These are phyloP conservation scores for Aspergillus brunneoviolaceus DNA, from an alignment of 2,329 filamentous ascomycete genomes.

Conservation along the genomic window DNA sequence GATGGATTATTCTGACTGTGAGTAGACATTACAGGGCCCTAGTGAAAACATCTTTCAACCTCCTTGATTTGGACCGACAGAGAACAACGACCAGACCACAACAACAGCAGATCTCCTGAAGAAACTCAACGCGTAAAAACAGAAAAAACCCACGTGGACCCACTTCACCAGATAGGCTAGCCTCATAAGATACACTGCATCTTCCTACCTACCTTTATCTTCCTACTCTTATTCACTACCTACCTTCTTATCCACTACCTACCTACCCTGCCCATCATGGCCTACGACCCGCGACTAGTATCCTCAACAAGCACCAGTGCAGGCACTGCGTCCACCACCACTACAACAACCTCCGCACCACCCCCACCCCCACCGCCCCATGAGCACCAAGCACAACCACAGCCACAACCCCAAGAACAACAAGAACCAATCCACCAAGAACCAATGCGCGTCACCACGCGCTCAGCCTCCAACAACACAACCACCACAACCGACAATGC, in stretches of 20 bases:
- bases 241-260: constrained; percentile 1
- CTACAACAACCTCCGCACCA: constrained; percentile 52
- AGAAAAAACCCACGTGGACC: neutral
- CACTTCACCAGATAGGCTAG: neutral
- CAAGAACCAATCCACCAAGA: neutral
- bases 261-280: constrained; percentile 37
- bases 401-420: neutral
- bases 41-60: constrained; percentile 37
- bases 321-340: constrained; percentile 43
- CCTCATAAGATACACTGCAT: neutral
- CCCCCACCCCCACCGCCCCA: constrained; percentile 35
- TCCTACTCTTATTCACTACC: neutral
- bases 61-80: constrained; percentile 30
- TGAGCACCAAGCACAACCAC: constrained; percentile 26
- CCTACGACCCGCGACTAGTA: constrained; percentile 51
- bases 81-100: neutral
- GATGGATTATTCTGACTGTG: constrained; percentile 23
- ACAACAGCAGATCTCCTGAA: neutral
- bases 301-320: constrained; percentile 49
- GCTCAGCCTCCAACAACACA: constrained; percentile 31
- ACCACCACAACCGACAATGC: constrained; percentile 2
- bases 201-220: neutral
- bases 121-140: neutral
- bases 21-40: constrained; percentile 32
- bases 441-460: neutral